Evolutionary conservation across 2,329 filamentous ascomycete species (phyloP).

Genomic region (Biscogniauxia sp.): DNA sequence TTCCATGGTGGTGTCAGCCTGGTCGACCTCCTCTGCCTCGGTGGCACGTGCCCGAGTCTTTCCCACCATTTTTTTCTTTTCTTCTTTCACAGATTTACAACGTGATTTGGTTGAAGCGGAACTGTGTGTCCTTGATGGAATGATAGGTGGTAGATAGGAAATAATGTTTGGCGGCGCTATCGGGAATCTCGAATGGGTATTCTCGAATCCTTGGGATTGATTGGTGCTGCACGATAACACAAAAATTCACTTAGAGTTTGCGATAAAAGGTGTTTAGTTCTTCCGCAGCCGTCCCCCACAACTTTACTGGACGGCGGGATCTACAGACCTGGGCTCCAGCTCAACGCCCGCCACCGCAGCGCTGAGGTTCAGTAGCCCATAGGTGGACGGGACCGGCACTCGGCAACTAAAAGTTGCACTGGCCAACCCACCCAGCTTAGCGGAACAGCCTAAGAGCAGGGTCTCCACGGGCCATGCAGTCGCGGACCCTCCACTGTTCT

Average conservation of each 20-base stretch:
- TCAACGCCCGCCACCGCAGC: too few relatives aligned
- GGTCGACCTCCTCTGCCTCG: slow-evolving; percentile 16
- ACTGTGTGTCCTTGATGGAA: not conserved
- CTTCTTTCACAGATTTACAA: not conserved
- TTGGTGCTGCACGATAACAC: too few relatives aligned
- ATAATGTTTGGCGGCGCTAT: not conserved
- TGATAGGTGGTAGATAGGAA: not conserved
- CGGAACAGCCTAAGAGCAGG: not conserved
- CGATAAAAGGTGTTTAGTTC: not conserved
- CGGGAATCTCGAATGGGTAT: not conserved
- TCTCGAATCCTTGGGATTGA: too few relatives aligned
- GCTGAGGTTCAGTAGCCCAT: too few relatives aligned
- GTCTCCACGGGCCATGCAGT: not conserved
- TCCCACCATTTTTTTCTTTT: slow-evolving; percentile 21
- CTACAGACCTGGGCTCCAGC: too few relatives aligned
- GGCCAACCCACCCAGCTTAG: not conserved
- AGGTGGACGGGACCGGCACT: not conserved
- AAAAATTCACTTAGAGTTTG: not conserved
- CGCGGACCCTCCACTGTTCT: not conserved
- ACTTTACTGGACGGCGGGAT: too few relatives aligned
- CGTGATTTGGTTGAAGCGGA: not conserved
- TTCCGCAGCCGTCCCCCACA: too few relatives aligned
- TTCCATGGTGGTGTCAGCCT: slow-evolving; percentile 29
- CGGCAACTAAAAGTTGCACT: not conserved
- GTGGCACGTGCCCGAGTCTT: slow-evolving; percentile 19